Evolutionary conservation across 495 filamentous ascomycete genomes (phyloP).

Genomic region (Jackrogersella minutella): DNA sequence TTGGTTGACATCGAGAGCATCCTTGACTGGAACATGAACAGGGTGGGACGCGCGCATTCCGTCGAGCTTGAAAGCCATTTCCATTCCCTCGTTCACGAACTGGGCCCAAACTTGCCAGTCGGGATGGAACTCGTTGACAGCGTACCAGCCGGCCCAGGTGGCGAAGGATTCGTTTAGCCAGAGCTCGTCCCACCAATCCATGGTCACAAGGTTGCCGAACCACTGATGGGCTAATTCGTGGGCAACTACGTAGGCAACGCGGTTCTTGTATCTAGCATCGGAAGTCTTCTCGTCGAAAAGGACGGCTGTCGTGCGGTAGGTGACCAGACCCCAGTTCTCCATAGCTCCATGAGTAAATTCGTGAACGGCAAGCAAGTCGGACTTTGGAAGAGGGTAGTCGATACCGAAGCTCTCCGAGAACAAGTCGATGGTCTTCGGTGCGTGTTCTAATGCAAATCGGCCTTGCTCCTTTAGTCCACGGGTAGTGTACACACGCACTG

Average conservation of each 20-base stretch:
- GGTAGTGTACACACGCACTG: conserved; percentile 96
- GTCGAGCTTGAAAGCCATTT: conserved; percentile 89
- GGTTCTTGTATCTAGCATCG: conserved; percentile 84
- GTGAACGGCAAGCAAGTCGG: conserved; percentile 93
- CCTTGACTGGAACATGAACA: conserved; percentile 90
- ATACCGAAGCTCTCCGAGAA: conserved; percentile 95
- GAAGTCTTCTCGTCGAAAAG: conserved; percentile 92
- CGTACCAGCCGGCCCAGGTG: conserved; percentile 97
- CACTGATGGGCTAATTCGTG: conserved; percentile 98
- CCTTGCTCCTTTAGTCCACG: conserved; percentile 89
- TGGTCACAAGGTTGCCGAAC: conserved; percentile 96
- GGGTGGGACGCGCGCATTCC: conserved; percentile 89
- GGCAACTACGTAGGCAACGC: conserved; percentile 92
- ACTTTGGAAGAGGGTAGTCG: conserved; percentile 95
- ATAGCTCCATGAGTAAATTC: conserved; percentile 76
- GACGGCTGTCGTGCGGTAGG: conserved; percentile 92
- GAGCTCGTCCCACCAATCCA: conserved; percentile 92
- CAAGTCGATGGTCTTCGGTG: conserved; percentile 88
- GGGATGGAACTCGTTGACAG: conserved; percentile 88
- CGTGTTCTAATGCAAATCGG: conserved; percentile 83
- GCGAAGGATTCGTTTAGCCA: conserved; percentile 99
- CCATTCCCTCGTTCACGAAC: conserved; percentile 91
- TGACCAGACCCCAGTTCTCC: conserved; percentile 95
- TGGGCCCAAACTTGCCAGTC: conserved; percentile 96
- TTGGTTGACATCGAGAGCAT: conserved; percentile 92